Evolutionary conservation across 345 rosid species (phyloP).

Genomic region (Boechera retrofracta): DNA sequence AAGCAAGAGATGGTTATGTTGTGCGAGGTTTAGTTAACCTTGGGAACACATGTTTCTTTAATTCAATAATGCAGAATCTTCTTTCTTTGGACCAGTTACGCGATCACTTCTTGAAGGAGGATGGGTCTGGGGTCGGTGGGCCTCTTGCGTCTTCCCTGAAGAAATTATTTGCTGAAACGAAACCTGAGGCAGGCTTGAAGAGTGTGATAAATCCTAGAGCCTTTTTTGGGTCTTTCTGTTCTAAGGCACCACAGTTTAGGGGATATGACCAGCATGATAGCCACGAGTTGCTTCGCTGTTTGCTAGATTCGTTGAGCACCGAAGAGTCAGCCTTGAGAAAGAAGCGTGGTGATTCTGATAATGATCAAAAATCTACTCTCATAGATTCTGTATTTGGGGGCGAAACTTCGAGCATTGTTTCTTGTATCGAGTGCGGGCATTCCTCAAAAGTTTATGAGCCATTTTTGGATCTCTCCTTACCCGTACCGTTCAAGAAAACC

Average conservation of each 20-base stretch:
- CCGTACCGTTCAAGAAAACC: constrained; percentile 84
- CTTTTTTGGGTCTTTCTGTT: constrained; percentile 67
- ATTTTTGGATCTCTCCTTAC: constrained; percentile 90
- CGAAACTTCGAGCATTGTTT: constrained; percentile 78
- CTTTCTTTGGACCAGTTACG: constrained; percentile 67
- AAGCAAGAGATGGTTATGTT: constrained; percentile 57
- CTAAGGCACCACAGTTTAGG: constrained; percentile 89
- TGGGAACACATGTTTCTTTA: constrained; percentile 97
- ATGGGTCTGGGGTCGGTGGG: constrained; percentile 50
- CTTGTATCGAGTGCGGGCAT: constrained; percentile 86
- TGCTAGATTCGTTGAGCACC: constrained; percentile 79
- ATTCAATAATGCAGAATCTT: constrained; percentile 93
- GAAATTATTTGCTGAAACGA: constrained; percentile 74
- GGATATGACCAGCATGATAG: constrained; percentile 98
- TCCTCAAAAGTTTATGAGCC: constrained; percentile 91
- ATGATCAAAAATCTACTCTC: constrained; percentile 57
- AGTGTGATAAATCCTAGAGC: constrained; percentile 75
- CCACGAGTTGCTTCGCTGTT: constrained; percentile 87
- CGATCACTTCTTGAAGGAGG: constrained; percentile 59
- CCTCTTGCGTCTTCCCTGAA: constrained; percentile 71
- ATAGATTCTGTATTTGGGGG: constrained; percentile 90
- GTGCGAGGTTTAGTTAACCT: constrained; percentile 90
- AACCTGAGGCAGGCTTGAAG: constrained; percentile 58
- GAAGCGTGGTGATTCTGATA: constrained; percentile 48
- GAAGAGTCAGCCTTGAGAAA: constrained; percentile 72